Conservation (phyloP, 169 alveolate genomes). For the Hepatocystis sp. region DNA sequence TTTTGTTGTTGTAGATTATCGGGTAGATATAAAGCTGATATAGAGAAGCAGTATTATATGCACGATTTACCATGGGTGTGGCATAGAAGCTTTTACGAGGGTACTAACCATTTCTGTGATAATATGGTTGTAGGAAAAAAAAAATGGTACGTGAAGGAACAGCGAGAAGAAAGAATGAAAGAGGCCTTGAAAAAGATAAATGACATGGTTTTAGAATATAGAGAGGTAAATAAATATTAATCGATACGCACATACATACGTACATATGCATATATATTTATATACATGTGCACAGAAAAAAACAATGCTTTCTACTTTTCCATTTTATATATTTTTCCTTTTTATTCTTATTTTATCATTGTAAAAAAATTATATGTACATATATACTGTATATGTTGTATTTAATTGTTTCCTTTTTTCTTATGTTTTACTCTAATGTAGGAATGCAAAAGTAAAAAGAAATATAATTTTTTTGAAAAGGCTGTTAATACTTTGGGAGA, state of each 20-base stretch:
- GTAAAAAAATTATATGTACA: too few species aligned
- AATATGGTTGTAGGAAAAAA: slow-evolving; percentile 88
- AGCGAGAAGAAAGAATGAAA: slow-evolving; percentile 64
- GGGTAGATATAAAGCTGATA: slow-evolving; percentile 89
- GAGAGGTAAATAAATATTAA: slow-evolving; percentile 48
- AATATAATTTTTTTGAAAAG: slow-evolving; percentile 86
- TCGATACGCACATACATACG: too few species aligned
- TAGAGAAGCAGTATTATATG: slow-evolving; percentile 87
- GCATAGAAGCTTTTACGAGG: slow-evolving; percentile 85
- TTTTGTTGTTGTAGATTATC: slow-evolving; percentile 74
- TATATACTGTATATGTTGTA: too few species aligned
- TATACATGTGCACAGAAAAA: too few species aligned
- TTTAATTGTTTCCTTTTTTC: too few species aligned
- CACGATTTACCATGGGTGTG: slow-evolving; percentile 92
- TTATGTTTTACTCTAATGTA: too few species aligned
- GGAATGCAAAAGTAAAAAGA: slow-evolving; percentile 81
- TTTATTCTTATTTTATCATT: too few species aligned
- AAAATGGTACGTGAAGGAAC: slow-evolving; percentile 87
- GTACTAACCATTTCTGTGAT: slow-evolving; percentile 87
- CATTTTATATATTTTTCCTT: too few species aligned
- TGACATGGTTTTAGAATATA: slow-evolving; percentile 59
- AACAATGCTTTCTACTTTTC: too few species aligned
- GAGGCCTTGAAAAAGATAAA: slow-evolving; percentile 55
- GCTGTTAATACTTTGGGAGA: slow-evolving; percentile 89
- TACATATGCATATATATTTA: too few species aligned